Base-by-base conservation (phyloP, 2,329 filamentous ascomycete species). In the Arachnopeziza araneosa region DNA sequence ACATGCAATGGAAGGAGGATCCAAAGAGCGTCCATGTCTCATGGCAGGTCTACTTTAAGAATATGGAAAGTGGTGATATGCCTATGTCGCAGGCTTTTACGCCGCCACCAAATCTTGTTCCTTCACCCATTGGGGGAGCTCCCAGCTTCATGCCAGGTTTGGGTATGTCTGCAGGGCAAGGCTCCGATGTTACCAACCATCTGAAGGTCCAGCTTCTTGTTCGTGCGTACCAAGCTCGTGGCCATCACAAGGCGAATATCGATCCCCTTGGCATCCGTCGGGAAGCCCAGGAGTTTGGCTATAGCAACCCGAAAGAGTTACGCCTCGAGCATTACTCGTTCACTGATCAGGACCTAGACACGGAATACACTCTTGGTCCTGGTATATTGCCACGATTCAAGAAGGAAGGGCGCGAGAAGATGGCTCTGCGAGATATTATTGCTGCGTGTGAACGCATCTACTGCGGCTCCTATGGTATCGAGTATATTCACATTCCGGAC, bases 31-130 rank as follows among this genome's bases (percentile, higher is more conserved):
- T 99, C 61, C 95, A 99, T 78, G 83, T 96, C 71, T 99, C 95
- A 75, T 99, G 95, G 95, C 93, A 96, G 80, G 88, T 96, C 74
- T 99, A 99, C 84, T 99, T 99, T 84, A 91, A 88, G 80, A 99
- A 99, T 80, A 97, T 99, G 90, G 95, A 99, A 81, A 90, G 86
- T 67, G 95, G 95, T 75, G 90, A 95, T 72, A 98, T 99, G 91
- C 93, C 93, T 74, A 91, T 96, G 74, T 95, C 93, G 65, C 90
- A 96, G 78, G 95, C 95, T 69, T 99, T 99, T 81, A 92, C 92
- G 67, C 93, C 95, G 67, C 95, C 95, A 53, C 95, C 95, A 19
- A 96, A 90, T 68, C 86, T 99, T 68, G 88, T 98, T 56, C 91
- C 93, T 59, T 85, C 86, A 67, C 88, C 91, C 56, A 86, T 88